phyloP scores from a whole-genome alignment of 106 monocot genomes.

The Allium fistulosum region DNA sequence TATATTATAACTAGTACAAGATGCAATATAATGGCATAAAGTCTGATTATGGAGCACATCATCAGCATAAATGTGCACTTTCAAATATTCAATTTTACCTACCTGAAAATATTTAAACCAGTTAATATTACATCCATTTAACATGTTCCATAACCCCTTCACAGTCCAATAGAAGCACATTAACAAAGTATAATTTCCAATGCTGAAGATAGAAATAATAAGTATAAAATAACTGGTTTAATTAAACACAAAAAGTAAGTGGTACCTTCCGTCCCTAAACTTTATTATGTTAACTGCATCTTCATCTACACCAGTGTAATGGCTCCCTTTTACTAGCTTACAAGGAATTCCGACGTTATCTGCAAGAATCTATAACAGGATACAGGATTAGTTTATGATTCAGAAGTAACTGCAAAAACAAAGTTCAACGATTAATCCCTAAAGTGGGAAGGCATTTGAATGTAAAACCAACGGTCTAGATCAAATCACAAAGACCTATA shows the following conservation, averaged over 20 bases:
- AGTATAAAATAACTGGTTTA: background rate
- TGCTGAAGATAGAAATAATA: background rate
- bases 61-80: background rate
- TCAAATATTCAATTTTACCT: too few species aligned
- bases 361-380: conserved; percentile 64
- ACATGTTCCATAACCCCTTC: too few species aligned
- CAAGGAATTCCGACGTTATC: conserved; percentile 92
- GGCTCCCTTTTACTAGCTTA: conserved; percentile 92
- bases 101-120: too few species aligned
- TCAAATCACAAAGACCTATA: too few species aligned
- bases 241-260: background rate
- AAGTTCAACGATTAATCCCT: too few species aligned
- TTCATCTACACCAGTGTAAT: conserved; percentile 91
- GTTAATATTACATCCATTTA: too few species aligned
- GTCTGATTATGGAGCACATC: background rate
- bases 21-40: background rate
- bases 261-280: conserved; percentile 51
- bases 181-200: too few species aligned
- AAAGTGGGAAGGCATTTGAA: too few species aligned
- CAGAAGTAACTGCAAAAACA: too few species aligned
- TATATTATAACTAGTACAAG: background rate
- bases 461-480: too few species aligned
- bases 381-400: background rate
- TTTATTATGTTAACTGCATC: conserved; percentile 96
- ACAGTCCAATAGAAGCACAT: too few species aligned